Percentiles rank a stretch among this genome's conserved stretches.
Conservation (phyloP, 148 eudicot species). For the Fallopia convolvulus region DNA sequence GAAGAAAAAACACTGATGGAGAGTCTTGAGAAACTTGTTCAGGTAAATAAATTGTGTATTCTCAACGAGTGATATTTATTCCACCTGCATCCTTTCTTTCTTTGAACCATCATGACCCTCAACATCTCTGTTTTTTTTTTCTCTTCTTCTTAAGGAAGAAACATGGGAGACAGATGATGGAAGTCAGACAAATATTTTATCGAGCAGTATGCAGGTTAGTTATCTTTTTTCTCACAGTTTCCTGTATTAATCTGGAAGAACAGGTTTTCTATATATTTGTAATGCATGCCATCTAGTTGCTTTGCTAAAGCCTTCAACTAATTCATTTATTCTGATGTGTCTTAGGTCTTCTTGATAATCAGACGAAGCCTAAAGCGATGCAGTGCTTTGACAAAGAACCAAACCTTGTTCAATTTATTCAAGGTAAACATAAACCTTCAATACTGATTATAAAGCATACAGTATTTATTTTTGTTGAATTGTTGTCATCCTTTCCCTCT, state of each 20-base stretch:
- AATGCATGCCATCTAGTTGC: background rate
- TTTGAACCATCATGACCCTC: background rate
- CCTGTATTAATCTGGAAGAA: background rate
- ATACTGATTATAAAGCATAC: background rate
- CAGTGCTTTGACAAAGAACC: slow-evolving; percentile 91
- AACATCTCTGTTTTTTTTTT: background rate
- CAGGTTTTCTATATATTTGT: background rate
- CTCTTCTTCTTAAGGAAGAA: slow-evolving; percentile 59
- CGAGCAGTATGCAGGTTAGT: slow-evolving; percentile 98
- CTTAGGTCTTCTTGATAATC: slow-evolving; percentile 82
- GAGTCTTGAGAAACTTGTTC: slow-evolving; percentile 90
- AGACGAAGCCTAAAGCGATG: slow-evolving; percentile 94
- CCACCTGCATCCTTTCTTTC: slow-evolving; percentile 6
- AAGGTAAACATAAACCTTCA: slow-evolving; percentile 40
- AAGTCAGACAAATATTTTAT: slow-evolving; percentile 85
- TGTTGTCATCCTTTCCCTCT: slow-evolving; percentile 4
- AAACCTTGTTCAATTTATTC: slow-evolving; percentile 77
- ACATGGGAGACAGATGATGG: slow-evolving; percentile 98
- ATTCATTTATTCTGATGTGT: slow-evolving; percentile 10
- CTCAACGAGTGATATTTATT: background rate
- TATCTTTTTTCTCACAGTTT: background rate
- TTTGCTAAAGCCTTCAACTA: slow-evolving; percentile 8
- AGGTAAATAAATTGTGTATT: slow-evolving; percentile 35
- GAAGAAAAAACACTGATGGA: slow-evolving; percentile 99
- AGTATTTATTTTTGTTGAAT: background rate